A percentile compares a stretch with the other conserved stretches of the same genome.
phyloP scores from a whole-genome alignment of 2,329 filamentous ascomycete genomes.

The Zalaria obscura region DNA sequence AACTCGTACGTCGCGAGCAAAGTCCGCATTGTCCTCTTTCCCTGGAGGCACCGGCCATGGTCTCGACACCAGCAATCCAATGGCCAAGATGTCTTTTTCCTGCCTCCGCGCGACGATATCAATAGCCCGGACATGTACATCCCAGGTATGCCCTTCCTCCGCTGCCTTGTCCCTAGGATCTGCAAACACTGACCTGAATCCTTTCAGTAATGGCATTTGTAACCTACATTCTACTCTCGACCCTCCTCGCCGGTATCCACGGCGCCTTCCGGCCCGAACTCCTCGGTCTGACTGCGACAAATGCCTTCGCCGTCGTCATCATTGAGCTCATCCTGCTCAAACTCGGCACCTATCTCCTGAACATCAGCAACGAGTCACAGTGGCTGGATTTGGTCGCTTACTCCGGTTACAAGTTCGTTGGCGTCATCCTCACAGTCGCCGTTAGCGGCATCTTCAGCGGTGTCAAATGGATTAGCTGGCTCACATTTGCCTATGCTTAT shows the following conservation, averaged over 20 bases:
- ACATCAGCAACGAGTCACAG: slow-evolving; percentile 87
- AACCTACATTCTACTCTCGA: slow-evolving; percentile 90
- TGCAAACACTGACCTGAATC: neutral
- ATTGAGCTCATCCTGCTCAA: slow-evolving; percentile 86
- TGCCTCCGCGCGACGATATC: slow-evolving; percentile 85
- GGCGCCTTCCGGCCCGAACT: slow-evolving; percentile 91
- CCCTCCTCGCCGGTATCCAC: slow-evolving; percentile 74
- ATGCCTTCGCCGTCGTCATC: slow-evolving; percentile 67
- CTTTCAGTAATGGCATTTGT: slow-evolving; percentile 78
- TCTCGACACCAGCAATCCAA: slow-evolving; percentile 65
- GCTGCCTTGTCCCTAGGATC: neutral
- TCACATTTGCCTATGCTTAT: slow-evolving; percentile 82
- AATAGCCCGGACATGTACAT: slow-evolving; percentile 99
- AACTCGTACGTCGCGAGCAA: slow-evolving; percentile 95
- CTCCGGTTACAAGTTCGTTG: slow-evolving; percentile 96
- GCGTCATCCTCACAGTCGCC: slow-evolving; percentile 78
- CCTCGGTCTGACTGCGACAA: slow-evolving; percentile 75
- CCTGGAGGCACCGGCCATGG: slow-evolving; percentile 96
- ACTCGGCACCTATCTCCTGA: slow-evolving; percentile 82
- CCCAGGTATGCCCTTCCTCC: slow-evolving; percentile 34
- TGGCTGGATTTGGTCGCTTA: slow-evolving; percentile 90
- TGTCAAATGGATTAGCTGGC: slow-evolving; percentile 76
- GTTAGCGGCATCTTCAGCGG: slow-evolving; percentile 65
- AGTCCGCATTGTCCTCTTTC: slow-evolving; percentile 83
- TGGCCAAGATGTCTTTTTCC: slow-evolving; percentile 53